Evolutionary conservation across 352 stramenopile genomes (phyloP), one percentile per base, ranked within the genome.

Genomic region (Pythium sp.): DNA sequence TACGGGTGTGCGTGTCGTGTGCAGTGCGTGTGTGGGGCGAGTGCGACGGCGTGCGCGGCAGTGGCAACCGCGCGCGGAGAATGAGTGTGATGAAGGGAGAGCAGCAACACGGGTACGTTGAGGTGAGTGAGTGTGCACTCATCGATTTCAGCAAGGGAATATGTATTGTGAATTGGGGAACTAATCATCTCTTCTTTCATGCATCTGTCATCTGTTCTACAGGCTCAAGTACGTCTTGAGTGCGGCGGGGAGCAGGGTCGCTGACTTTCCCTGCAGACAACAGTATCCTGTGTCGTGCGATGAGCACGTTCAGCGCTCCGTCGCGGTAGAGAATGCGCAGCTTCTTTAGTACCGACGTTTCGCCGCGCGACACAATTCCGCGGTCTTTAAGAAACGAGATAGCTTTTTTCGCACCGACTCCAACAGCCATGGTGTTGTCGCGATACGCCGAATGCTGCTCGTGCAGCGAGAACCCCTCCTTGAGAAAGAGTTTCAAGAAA

Each of bases 201-300:
- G 47, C 2, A 54, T 54, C 2, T 54, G 7, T 24, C 18, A 15
- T 28, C 5, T 28, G 47, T 28, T 18, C 5, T 54, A 54, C 47
- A 54, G n/a, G 47, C 47, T 54, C 47, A 5, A 54, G 47, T 54
- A 54, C 28, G 18, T 54, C 47, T 54, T 54, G 47, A 54, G 47
- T 54, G 5, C 28, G 47, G 47, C 47, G 47, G n/a, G 47, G 47
- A 54, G 47, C 47, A 54, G 47, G 47, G 20, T 28, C 47, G 0
- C 5, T 15, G 47, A 54, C 4, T 6, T 28, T 54, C 20, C 47
- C n/a, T 54, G 47, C 0, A 54, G 47, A 14, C 5, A 54, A 20
- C 47, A 54, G 47, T 12, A 5, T 54, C 7, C 28, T 54, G 47
- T 54, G 7, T 28, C 47, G 1, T 0, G 3, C n/a, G 18, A 24